A percentile compares a stretch with the other conserved stretches of the same genome.
Evolutionary conservation across 1,284 basidiomycete genomes (phyloP).

Genomic region (Pseudozyma sp.): DNA sequence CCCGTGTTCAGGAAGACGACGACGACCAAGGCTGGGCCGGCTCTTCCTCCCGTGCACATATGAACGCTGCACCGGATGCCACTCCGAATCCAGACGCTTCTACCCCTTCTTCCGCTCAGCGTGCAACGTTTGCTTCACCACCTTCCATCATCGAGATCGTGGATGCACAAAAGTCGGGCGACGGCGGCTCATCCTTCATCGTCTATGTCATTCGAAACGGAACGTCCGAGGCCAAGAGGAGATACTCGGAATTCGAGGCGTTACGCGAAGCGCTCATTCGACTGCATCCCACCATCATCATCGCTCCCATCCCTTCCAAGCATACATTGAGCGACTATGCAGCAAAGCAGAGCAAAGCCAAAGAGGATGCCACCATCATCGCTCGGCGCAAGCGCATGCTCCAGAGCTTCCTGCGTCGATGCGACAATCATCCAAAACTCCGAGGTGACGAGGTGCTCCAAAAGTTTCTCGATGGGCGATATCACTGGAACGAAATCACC

Average conservation of each 20-base stretch:
- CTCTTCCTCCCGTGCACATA: slow-evolving; percentile 34
- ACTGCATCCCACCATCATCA: slow-evolving; percentile 94
- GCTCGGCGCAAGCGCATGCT: slow-evolving; percentile 91
- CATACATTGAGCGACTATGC: slow-evolving; percentile 96
- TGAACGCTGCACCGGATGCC: slow-evolving; percentile 4
- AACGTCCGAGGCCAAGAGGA: slow-evolving; percentile 82
- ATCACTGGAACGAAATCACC: slow-evolving; percentile 78
- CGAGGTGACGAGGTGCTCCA: slow-evolving; percentile 95
- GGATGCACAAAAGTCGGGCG: slow-evolving; percentile 93
- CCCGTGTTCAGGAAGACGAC: slow-evolving; percentile 22
- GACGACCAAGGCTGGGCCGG: slow-evolving; percentile 42
- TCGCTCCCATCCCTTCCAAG: slow-evolving; percentile 97
- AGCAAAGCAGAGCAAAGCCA: slow-evolving; percentile 94
- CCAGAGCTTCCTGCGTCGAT: slow-evolving; percentile 90
- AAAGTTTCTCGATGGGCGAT: slow-evolving; percentile 92
- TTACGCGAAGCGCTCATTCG: slow-evolving; percentile 84
- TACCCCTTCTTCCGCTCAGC: slow-evolving; percentile 19
- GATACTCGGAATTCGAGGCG: slow-evolving; percentile 98
- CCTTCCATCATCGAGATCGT: slow-evolving; percentile 66
- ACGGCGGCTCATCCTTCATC: slow-evolving; percentile 86
- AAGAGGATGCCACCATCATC: slow-evolving; percentile 93
- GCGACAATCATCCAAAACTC: slow-evolving; percentile 89
- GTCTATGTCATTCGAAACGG: slow-evolving; percentile 92
- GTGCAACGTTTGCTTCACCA: slow-evolving; percentile 35
- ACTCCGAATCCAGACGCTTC: slow-evolving; percentile 1